Percentiles rank a stretch among this genome's conserved stretches.
Evolutionary conservation across 768 basidiomycete genomes (phyloP).

Genomic region (Lactifluus rugatus): DNA sequence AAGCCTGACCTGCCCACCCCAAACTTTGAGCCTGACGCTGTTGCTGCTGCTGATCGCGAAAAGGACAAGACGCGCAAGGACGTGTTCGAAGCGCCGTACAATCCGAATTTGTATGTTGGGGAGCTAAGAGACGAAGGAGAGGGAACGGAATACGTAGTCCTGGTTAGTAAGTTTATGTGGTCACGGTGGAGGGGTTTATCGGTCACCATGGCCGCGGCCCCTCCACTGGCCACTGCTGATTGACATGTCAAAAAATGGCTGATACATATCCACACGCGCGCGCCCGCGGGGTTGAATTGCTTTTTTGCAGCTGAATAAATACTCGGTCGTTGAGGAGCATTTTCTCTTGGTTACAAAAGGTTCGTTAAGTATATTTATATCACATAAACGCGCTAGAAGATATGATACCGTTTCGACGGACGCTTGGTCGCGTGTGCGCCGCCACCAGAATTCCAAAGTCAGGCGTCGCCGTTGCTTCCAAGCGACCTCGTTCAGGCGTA

Average conservation of each 20-base stretch:
- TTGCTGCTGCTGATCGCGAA: slow-evolving; percentile 17
- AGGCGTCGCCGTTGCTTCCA: slow-evolving; percentile 72
- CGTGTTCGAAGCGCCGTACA: slow-evolving; percentile 86
- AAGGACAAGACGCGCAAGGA: slow-evolving; percentile 35
- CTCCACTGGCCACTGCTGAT: too few species aligned
- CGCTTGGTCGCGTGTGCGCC: background rate
- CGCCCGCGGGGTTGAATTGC: background rate
- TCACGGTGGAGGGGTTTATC: too few species aligned
- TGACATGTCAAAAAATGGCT: background rate
- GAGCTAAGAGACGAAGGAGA: slow-evolving; percentile 56
- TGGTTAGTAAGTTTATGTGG: slow-evolving; percentile 39
- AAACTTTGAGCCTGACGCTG: slow-evolving; percentile 28
- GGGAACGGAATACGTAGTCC: slow-evolving; percentile 50
- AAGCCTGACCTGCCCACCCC: slow-evolving; percentile 52
- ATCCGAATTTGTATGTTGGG: slow-evolving; percentile 62
- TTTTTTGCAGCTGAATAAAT: slow-evolving; percentile 68
- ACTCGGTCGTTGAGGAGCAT: slow-evolving; percentile 72
- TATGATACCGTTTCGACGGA: too few species aligned
- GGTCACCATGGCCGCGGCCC: too few species aligned
- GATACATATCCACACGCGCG: background rate
- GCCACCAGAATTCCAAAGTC: slow-evolving; percentile 61
- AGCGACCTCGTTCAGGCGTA: slow-evolving; percentile 72
- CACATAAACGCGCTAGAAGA: too few species aligned
- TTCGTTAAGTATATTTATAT: slow-evolving; percentile 24
- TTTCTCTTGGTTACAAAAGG: slow-evolving; percentile 86